Conservation (phyloP, 176 grass and related monocot genomes). For the Oryza australiensis region DNA sequence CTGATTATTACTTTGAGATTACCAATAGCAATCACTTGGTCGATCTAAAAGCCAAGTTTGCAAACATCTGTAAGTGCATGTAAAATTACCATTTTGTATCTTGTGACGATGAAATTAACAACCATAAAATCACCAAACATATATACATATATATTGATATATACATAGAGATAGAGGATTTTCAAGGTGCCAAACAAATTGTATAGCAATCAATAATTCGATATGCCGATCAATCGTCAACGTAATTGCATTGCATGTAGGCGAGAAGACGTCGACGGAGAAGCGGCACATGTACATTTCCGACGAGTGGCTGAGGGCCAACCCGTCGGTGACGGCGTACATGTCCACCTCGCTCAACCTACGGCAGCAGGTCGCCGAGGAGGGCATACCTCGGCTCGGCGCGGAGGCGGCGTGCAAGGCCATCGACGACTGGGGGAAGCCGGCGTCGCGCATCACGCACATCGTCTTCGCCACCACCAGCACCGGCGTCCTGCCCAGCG, state of each 20-base stretch:
- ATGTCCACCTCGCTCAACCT: conserved; percentile 51
- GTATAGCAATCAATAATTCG: too few relatives aligned
- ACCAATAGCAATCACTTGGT: conserved; percentile 20
- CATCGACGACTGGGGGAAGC: conserved; percentile 59
- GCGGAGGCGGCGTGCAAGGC: conserved; percentile 50
- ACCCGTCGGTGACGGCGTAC: conserved; percentile 46
- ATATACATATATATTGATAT: too few relatives aligned
- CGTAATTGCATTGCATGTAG: neutral
- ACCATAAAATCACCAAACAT: too few relatives aligned
- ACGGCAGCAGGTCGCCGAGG: conserved; percentile 55
- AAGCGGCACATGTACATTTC: conserved; percentile 54
- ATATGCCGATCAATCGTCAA: too few relatives aligned
- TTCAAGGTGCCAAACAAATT: too few relatives aligned
- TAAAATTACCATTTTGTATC: too few relatives aligned
- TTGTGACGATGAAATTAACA: too few relatives aligned
- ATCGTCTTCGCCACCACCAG: neutral
- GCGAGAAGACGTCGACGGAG: conserved; percentile 57
- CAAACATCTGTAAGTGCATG: conserved; percentile 6
- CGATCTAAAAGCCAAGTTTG: conserved; percentile 18
- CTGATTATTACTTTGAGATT: conserved; percentile 19
- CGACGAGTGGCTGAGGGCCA: conserved; percentile 45
- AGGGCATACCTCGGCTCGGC: conserved; percentile 39
- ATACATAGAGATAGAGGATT: too few relatives aligned
- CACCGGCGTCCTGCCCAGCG: too few relatives aligned
- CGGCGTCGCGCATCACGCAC: conserved; percentile 50